Evolutionary conservation across 1,284 basidiomycete species (phyloP).

Genomic region (Ustilago loliicola): DNA sequence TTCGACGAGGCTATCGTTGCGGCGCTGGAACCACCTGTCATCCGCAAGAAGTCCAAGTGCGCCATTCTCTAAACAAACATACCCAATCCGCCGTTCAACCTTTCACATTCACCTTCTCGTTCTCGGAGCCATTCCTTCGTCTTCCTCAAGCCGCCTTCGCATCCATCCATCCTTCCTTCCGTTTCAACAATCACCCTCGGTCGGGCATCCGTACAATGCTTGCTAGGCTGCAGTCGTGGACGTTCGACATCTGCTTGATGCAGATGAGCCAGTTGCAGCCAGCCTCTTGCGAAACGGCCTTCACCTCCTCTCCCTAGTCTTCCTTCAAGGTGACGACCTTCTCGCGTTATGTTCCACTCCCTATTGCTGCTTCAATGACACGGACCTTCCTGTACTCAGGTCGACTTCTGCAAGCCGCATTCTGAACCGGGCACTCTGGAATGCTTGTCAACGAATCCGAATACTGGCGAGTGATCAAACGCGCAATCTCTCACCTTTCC

Average conservation of each 20-base stretch:
- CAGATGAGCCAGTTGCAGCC: background rate
- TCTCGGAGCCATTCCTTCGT: slow-evolving; percentile 12
- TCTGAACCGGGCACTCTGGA: background rate
- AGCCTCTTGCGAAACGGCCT: background rate
- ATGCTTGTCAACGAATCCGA: background rate
- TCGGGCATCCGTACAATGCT: background rate
- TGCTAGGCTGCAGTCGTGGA: background rate
- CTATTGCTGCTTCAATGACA: background rate
- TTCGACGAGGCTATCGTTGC: slow-evolving; percentile 99
- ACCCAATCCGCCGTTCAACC: slow-evolving; percentile 12
- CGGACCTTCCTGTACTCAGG: background rate
- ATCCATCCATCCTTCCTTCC: background rate
- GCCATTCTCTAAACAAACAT: slow-evolving; percentile 80
- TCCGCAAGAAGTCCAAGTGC: slow-evolving; percentile 84
- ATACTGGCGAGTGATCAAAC: background rate
- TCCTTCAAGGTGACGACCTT: background rate
- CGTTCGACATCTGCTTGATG: background rate
- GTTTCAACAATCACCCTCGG: background rate
- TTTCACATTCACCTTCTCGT: background rate
- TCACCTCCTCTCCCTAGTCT: background rate
- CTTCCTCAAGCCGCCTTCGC: slow-evolving; percentile 1
- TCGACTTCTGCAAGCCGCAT: background rate
- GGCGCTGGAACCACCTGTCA: slow-evolving; percentile 93
- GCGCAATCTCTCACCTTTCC: background rate
- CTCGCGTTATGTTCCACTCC: background rate